These are phyloP conservation scores for Citrus cavaleriei DNA, from an alignment of 345 rosid species.

Conservation along the genomic window DNA sequence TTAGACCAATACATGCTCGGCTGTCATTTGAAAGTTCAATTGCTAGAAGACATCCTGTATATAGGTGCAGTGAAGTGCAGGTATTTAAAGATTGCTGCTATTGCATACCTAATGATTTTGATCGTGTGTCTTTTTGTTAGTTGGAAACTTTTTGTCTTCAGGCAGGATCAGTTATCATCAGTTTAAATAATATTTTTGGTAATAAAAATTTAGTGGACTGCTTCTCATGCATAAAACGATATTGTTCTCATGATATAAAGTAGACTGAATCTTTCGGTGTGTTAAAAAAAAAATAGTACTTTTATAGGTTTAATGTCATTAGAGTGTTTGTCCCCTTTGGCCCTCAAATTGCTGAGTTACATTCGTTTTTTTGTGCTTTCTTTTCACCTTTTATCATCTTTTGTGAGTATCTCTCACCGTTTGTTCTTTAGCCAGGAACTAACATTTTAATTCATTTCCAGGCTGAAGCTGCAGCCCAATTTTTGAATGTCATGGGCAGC, in stretches of 20 bases:
- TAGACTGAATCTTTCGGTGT: neutral
- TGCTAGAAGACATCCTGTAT: conserved; percentile 75
- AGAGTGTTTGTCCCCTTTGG: neutral
- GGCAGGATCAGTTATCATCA: neutral
- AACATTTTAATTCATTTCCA: conserved; percentile 14
- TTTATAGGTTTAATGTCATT: neutral
- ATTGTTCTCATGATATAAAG: neutral
- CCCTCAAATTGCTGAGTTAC: neutral
- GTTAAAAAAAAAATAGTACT: neutral
- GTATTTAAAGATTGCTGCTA: conserved; percentile 31
- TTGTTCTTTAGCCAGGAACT: neutral
- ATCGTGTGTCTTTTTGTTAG: neutral
- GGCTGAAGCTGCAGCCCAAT: conserved; percentile 64
- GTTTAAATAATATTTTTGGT: neutral
- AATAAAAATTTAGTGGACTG: neutral
- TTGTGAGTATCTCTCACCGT: neutral
- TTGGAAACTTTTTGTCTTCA: neutral
- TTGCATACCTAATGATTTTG: neutral
- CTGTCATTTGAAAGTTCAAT: conserved; percentile 50
- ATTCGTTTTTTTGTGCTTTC: neutral
- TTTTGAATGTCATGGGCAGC: conserved; percentile 69
- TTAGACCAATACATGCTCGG: conserved; percentile 68
- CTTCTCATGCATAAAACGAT: neutral
- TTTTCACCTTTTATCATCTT: neutral
- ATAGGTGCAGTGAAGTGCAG: conserved; percentile 84